phyloP scores from a whole-genome alignment of 176 grass and related monocot genomes.

The Zizania latifolia region DNA sequence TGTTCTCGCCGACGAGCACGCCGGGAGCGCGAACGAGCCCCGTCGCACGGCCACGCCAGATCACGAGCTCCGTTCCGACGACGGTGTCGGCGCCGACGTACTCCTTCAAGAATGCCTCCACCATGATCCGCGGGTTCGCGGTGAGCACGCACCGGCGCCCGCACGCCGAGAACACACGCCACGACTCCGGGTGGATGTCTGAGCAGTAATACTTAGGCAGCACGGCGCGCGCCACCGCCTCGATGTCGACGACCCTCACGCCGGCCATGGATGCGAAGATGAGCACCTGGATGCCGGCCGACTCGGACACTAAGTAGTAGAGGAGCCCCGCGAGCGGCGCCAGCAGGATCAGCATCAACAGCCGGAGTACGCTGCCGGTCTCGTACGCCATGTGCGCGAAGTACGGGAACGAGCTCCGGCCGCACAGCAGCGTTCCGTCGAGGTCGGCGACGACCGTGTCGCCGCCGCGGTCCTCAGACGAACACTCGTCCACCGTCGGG shows the following conservation, averaged over 20 bases:
- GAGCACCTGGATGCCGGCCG: constrained; percentile 63
- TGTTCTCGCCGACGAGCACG: constrained; percentile 56
- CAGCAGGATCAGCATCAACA: constrained; percentile 40
- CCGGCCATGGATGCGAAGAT: constrained; percentile 65
- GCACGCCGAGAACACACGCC: constrained; percentile 73
- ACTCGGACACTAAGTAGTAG: constrained; percentile 70
- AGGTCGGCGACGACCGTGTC: constrained; percentile 70
- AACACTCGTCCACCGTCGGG: constrained; percentile 58
- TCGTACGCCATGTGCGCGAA: constrained; percentile 78
- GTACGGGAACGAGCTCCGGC: constrained; percentile 74
- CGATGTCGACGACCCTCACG: constrained; percentile 30
- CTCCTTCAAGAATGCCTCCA: constrained; percentile 73
- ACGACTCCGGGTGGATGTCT: constrained; percentile 72
- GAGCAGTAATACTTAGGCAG: constrained; percentile 74
- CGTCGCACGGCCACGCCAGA: constrained; percentile 33
- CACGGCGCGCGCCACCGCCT: constrained; percentile 66
- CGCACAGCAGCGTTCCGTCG: constrained; percentile 62
- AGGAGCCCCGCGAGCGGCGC: constrained; percentile 51
- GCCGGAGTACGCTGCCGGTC: constrained; percentile 44
- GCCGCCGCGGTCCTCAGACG: constrained; percentile 37
- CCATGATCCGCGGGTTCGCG: constrained; percentile 73
- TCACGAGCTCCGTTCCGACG: constrained; percentile 52
- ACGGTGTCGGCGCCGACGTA: constrained; percentile 52
- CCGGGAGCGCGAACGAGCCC: constrained; percentile 48
- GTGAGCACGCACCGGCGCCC: constrained; percentile 68